A percentile compares a stretch with the other conserved stretches of the same genome.
Evolutionary conservation across 2,329 filamentous ascomycete genomes (phyloP).

Genomic region (Clarireedia homoeocarpa): DNA sequence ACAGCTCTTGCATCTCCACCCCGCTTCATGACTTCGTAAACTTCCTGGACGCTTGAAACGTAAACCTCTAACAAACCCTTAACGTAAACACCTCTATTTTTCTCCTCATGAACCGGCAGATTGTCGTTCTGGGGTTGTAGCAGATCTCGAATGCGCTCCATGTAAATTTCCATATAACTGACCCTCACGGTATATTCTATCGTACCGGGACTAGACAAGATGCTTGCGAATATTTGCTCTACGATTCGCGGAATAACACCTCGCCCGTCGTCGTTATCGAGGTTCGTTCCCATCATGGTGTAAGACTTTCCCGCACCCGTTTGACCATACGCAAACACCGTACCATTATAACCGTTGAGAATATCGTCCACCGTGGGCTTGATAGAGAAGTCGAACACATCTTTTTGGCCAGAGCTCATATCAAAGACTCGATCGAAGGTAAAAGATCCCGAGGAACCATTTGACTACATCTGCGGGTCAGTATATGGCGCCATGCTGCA

Average conservation of each 20-base stretch:
- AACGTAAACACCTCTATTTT: conserved; percentile 91
- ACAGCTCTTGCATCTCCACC: conserved; percentile 87
- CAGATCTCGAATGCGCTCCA: conserved; percentile 95
- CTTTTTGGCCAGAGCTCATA: conserved; percentile 81
- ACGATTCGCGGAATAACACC: conserved; percentile 96
- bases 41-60: conserved; percentile 88
- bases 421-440: conserved; percentile 98
- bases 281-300: conserved; percentile 96
- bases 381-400: conserved; percentile 98
- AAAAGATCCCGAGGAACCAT: conserved; percentile 75
- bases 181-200: conserved; percentile 99
- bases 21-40: conserved; percentile 93
- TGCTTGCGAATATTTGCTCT: conserved; percentile 95
- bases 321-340: conserved; percentile 96
- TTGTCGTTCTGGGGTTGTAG: conserved; percentile 92
- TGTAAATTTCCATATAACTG: conserved; percentile 99
- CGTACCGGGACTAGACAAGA: conserved; percentile 80
- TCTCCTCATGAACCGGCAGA: conserved; percentile 94
- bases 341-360: conserved; percentile 97
- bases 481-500: neutral
- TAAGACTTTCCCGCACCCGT: conserved; percentile 98
- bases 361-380: conserved; percentile 94
- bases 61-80: conserved; percentile 94
- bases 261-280: conserved; percentile 79
- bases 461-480: conserved; percentile 51